A percentile compares a stretch with the other conserved stretches of the same genome.
Evolutionary conservation across 139 green algal species (phyloP).

Genomic region (Nannochloris sp.): DNA sequence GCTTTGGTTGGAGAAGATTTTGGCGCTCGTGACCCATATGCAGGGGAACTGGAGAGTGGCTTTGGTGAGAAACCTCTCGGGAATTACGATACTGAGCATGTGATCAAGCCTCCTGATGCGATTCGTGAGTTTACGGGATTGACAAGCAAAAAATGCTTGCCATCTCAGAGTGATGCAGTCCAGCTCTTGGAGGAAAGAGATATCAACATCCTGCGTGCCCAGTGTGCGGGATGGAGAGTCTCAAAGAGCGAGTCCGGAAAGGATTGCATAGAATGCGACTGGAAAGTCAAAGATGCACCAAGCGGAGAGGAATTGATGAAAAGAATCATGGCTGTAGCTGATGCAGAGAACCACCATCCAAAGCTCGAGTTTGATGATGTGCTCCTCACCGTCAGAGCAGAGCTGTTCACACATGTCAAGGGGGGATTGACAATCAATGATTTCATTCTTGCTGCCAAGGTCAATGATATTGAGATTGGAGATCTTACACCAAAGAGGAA

Average conservation of each 20-base stretch:
- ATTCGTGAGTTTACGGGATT: slow-evolving; percentile 39
- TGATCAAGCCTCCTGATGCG: slow-evolving; percentile 56
- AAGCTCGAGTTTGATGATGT: slow-evolving; percentile 12
- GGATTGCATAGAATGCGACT: slow-evolving; percentile 52
- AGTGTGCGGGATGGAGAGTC: slow-evolving; percentile 51
- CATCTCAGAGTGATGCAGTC: slow-evolving; percentile 40
- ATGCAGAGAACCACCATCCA: slow-evolving; percentile 57
- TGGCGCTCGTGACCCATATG: slow-evolving; percentile 71
- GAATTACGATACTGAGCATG: slow-evolving; percentile 83
- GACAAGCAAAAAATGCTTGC: slow-evolving; percentile 35
- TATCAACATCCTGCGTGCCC: slow-evolving; percentile 22
- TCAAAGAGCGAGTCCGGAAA: slow-evolving; percentile 5
- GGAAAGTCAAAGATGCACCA: slow-evolving; percentile 44
- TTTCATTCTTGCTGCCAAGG: slow-evolving; percentile 80
- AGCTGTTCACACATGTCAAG: slow-evolving; percentile 47
- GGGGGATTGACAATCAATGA: slow-evolving; percentile 86
- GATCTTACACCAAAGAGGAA: slow-evolving; percentile 65
- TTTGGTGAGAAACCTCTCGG: slow-evolving; percentile 79
- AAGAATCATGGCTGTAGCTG: slow-evolving; percentile 46
- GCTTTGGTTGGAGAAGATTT: slow-evolving; percentile 52
- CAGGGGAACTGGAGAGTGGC: slow-evolving; percentile 72
- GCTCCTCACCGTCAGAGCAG: slow-evolving; percentile 39
- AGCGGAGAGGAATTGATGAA: slow-evolving; percentile 40
- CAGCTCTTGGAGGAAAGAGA: slow-evolving; percentile 48
- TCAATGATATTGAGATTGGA: slow-evolving; percentile 57